Evolutionary conservation across 192 early-diverging fungal species (phyloP).

Genomic region (Dimargaris xerosporica): DNA sequence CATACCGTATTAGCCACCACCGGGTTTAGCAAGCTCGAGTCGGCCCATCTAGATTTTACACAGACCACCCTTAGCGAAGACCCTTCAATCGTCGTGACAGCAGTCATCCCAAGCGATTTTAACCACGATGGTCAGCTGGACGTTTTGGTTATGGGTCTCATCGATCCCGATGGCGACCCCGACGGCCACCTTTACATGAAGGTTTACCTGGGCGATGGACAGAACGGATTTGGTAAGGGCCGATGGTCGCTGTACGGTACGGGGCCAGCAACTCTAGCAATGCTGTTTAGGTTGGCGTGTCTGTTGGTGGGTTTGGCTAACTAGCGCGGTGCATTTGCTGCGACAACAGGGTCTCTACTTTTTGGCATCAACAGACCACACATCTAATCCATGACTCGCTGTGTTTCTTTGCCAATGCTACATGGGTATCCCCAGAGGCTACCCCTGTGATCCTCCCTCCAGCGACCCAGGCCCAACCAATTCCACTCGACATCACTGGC

Average conservation of each 20-base stretch:
- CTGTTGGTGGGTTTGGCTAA: slow-evolving; percentile 14
- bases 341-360: too few relatives aligned
- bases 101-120: slow-evolving; percentile 54
- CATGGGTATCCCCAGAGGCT: slow-evolving; percentile 11
- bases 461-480: slow-evolving; percentile 30
- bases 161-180: slow-evolving; percentile 18
- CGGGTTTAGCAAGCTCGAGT: not conserved
- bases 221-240: slow-evolving; percentile 37
- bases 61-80: not conserved
- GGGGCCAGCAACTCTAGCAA: slow-evolving; percentile 12
- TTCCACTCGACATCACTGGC: slow-evolving; percentile 42
- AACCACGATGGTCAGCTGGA: slow-evolving; percentile 82
- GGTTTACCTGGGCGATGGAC: slow-evolving; percentile 57
- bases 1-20: not conserved
- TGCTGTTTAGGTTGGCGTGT: slow-evolving; percentile 23
- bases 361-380: too few relatives aligned
- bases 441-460: slow-evolving; percentile 15
- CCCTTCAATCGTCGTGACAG: not conserved
- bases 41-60: slow-evolving; percentile 1
- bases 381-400: too few relatives aligned
- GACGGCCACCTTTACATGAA: slow-evolving; percentile 38
- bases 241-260: slow-evolving; percentile 4
- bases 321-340: slow-evolving; percentile 15
- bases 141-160: slow-evolving; percentile 57
- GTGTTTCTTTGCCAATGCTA: too few relatives aligned